Base-by-base conservation (phyloP, 73 alveolate species). In the Diophrys appendiculata region DNA sequence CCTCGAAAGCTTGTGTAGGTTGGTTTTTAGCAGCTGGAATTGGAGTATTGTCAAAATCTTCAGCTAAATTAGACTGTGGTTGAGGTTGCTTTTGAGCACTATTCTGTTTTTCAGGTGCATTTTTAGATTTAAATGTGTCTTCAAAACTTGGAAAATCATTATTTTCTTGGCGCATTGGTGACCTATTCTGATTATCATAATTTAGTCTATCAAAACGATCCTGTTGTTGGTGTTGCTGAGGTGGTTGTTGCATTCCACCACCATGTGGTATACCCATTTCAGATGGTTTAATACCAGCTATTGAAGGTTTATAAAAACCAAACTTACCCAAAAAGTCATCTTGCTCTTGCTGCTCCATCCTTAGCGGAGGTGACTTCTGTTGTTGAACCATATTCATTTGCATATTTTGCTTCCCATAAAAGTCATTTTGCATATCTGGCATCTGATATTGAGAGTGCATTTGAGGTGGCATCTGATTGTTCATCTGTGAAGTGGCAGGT, bases 201-300 rank as follows among this genome's bases (percentile, higher is more conserved):
- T n/a, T n/a, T n/a, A n/a, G n/a, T n/a, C n/a, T n/a, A n/a, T n/a
- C n/a, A n/a, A n/a, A n/a, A n/a, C n/a, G n/a, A n/a, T n/a, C n/a
- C n/a, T n/a, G n/a, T n/a, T n/a, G n/a, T 23, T 29, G 29, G 34
- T 70, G n/a, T 18, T 1, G 26, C 67, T 30, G n/a, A 64, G 65
- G 64, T 26, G 18, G 54, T 22, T 26, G 34, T 30, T 34, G 68
- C 26, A 31, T 31, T 33, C 78, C 78, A 27, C n/a, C 31, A 30
- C 76, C 76, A 31, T 67, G 76, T 31, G 78, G 78, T 2, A 70
- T 70, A 0, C 78, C 78, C 65, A 70, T 29, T 33, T 70, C 78
- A 23, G 78, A 18, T 23, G 78, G 78, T 26, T 29, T 22, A 24
- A 70, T 29, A n/a, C 78, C 78, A 30, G 78, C 65, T 30, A 70